A percentile compares a stretch with the other conserved stretches of the same genome.
Evolutionary conservation across 441 rosid genomes (phyloP).

Genomic region (Brassica balearica): DNA sequence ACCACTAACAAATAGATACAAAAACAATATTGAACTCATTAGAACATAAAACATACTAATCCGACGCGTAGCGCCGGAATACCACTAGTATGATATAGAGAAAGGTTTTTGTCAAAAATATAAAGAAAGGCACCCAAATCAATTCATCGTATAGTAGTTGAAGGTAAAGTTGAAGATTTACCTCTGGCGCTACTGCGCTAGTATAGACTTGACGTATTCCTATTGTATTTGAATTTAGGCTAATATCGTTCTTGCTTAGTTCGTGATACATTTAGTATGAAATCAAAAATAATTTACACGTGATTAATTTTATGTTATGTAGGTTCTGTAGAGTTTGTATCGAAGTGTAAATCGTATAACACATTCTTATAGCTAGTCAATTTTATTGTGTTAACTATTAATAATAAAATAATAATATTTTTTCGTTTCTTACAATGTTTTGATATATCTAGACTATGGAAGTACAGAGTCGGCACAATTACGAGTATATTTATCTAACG

Average conservation of each 20-base stretch:
- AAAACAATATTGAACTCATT: too few relatives aligned
- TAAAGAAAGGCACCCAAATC: slow-evolving; percentile 11
- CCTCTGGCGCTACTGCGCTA: neutral
- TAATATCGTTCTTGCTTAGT: neutral
- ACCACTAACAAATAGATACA: too few relatives aligned
- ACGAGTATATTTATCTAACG: neutral
- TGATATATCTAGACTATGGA: neutral
- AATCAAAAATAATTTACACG: neutral
- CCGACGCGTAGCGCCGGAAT: too few relatives aligned
- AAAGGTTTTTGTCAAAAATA: neutral
- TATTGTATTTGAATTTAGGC: too few relatives aligned
- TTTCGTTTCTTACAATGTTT: neutral
- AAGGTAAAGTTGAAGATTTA: slow-evolving; percentile 21
- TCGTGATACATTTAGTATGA: neutral
- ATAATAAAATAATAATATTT: too few relatives aligned
- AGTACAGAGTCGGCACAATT: neutral
- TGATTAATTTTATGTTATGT: neutral
- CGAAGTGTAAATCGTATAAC: neutral
- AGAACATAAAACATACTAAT: too few relatives aligned
- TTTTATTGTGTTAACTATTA: neutral
- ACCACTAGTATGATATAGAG: too few relatives aligned
- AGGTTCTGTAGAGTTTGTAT: neutral
- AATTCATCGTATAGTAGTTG: slow-evolving; percentile 21
- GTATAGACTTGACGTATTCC: neutral
- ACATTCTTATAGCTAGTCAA: neutral